Conservation (phyloP, 164 flowering plant species). For the Paratinospora sagittata region DNA sequence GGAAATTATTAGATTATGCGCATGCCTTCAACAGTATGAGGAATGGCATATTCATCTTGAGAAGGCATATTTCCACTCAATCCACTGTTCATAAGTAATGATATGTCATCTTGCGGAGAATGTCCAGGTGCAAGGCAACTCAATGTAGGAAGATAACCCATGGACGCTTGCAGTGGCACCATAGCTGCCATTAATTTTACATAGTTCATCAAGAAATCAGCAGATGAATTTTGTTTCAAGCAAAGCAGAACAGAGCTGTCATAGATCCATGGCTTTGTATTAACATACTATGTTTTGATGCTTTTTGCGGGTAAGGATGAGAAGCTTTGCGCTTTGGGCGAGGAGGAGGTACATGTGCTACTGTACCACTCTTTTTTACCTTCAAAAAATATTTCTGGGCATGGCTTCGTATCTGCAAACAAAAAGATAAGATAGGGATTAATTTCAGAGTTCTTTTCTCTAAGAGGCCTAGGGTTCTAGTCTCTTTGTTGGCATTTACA, state of each 20-base stretch:
- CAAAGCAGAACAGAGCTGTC: background rate
- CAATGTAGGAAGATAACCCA: constrained; percentile 46
- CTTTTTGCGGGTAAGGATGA: constrained; percentile 92
- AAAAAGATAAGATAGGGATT: background rate
- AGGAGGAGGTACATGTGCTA: constrained; percentile 94
- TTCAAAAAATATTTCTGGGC: constrained; percentile 96
- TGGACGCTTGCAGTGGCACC: constrained; percentile 47
- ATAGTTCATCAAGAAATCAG: constrained; percentile 13
- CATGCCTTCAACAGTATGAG: constrained; percentile 48
- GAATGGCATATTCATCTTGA: constrained; percentile 44
- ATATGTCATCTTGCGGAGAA: constrained; percentile 54
- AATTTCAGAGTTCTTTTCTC: background rate
- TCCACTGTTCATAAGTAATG: constrained; percentile 35
- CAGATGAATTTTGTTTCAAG: background rate
- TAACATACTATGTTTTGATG: constrained; percentile 64
- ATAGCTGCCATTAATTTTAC: constrained; percentile 36
- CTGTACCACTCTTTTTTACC: constrained; percentile 85
- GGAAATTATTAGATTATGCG: constrained; percentile 2
- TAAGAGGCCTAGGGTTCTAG: too few species aligned
- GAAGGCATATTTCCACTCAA: constrained; percentile 34
- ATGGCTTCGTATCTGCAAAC: constrained; percentile 79
- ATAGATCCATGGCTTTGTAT: background rate
- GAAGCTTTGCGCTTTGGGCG: constrained; percentile 93
- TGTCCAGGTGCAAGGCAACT: constrained; percentile 45
- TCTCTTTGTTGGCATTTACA: too few species aligned